Percentiles rank a stretch among this genome's conserved stretches.
Evolutionary conservation across 495 filamentous ascomycete genomes (phyloP).

Genomic region (Lophiotrema nucula): DNA sequence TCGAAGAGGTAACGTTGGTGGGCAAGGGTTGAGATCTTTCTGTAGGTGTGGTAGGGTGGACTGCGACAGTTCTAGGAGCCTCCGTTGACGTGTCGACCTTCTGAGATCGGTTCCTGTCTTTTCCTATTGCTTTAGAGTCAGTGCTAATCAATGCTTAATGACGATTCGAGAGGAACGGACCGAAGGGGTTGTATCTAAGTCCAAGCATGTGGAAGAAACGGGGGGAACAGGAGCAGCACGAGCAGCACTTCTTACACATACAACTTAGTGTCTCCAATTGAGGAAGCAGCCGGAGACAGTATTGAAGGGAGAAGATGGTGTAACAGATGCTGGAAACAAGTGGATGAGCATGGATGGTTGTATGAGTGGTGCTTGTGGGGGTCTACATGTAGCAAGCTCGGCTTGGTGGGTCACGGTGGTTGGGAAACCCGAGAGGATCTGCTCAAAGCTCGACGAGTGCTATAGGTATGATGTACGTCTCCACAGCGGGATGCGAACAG

Average conservation of each 20-base stretch:
- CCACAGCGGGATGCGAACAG: too few species aligned
- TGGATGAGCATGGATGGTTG: too few species aligned
- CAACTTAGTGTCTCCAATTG: too few species aligned
- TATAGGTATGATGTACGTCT: too few species aligned
- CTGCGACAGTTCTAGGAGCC: neutral
- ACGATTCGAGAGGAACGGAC: neutral
- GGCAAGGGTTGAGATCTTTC: neutral
- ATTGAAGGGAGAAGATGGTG: too few species aligned
- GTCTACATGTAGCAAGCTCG: too few species aligned
- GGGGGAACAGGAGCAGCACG: neutral
- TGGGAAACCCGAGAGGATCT: too few species aligned
- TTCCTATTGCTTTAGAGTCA: slow-evolving; percentile 6
- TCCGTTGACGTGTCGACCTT: neutral
- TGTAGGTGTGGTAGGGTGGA: neutral
- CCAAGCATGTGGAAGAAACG: slow-evolving; percentile 6
- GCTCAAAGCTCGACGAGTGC: too few species aligned
- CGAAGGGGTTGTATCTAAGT: slow-evolving; percentile 2
- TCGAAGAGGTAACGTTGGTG: neutral
- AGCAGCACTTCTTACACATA: neutral
- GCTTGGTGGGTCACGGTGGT: too few species aligned
- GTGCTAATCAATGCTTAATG: neutral
- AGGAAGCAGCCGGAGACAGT: too few species aligned
- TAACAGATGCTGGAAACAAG: too few species aligned
- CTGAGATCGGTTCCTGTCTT: slow-evolving; percentile 2
- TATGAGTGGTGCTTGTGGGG: too few species aligned